These are phyloP conservation scores for Baorangia bicolor DNA, from an alignment of 768 basidiomycete genomes.

Conservation along the genomic window DNA sequence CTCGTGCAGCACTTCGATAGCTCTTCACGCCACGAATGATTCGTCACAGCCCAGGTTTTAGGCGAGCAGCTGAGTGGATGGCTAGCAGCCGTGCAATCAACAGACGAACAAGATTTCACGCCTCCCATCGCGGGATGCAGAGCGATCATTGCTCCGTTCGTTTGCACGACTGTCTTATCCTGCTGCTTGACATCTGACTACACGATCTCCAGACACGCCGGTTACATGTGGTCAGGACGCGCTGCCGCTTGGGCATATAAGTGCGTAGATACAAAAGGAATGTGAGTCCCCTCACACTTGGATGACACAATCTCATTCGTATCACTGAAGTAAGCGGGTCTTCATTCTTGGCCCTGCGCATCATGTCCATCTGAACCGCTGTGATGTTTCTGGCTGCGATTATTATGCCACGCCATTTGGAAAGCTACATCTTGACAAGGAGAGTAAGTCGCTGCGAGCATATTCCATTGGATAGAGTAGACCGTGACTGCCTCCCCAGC, in stretches of 20 bases:
- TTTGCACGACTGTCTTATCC: constrained; percentile 12
- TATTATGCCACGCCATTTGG: constrained; percentile 87
- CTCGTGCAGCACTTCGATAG: constrained; percentile 12
- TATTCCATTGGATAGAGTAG: neutral
- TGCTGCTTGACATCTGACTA: constrained; percentile 6
- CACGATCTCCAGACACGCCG: constrained; percentile 72
- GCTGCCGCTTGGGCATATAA: constrained; percentile 97
- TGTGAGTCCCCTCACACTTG: constrained; percentile 52
- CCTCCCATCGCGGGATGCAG: constrained; percentile 71
- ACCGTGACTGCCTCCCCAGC: constrained; percentile 14
- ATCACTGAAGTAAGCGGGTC: constrained; percentile 69
- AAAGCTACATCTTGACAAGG: constrained; percentile 70
- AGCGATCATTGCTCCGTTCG: constrained; percentile 96
- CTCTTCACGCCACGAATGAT: constrained; percentile 13
- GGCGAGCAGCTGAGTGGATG: constrained; percentile 60
- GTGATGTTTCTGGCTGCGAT: constrained; percentile 79
- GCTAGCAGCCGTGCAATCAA: constrained; percentile 56
- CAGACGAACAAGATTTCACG: constrained; percentile 45
- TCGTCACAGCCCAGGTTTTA: constrained; percentile 51
- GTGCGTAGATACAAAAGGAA: constrained; percentile 73
- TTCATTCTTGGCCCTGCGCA: constrained; percentile 97
- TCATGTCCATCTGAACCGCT: constrained; percentile 82
- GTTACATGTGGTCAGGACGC: constrained; percentile 91
- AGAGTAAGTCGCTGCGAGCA: constrained; percentile 52
- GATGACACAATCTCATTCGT: constrained; percentile 1